Evolutionary conservation across 139 green algal genomes (phyloP), one percentile per base, ranked within the genome.

Genomic region (Chlorella sp.): DNA sequence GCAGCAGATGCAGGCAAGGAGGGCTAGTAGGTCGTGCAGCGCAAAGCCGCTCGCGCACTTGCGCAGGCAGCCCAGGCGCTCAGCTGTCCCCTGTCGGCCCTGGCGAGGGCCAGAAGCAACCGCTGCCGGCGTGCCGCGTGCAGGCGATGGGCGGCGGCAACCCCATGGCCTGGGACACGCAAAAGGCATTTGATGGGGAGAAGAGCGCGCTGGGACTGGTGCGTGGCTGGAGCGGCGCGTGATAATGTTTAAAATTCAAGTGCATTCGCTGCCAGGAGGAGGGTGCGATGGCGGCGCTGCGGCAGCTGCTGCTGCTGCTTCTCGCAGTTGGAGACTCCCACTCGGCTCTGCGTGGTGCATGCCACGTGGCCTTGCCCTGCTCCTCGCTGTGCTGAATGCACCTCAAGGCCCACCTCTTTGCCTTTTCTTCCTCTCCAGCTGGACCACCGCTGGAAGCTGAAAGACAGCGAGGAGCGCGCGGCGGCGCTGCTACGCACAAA

Each of bases 101-200:
- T n/a, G n/a, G n/a, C n/a, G n/a, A n/a, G n/a, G n/a, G n/a, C n/a
- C n/a, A n/a, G n/a, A n/a, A n/a, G n/a, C n/a, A n/a, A n/a, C n/a
- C n/a, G n/a, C n/a, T n/a, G n/a, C n/a, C n/a, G n/a, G n/a, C n/a
- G n/a, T n/a, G n/a, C n/a, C n/a, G n/a, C n/a, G n/a, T n/a, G 81
- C 58, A 35, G 25, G 33, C 11, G 29, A 83, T 83, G 77, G 71
- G 72, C n/a, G 61, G 72, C 55, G 93, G 92, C 86, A 86, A 62
- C 7, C 74, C 79, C 33, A 87, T 84, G 72, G 71, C 53, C 21
- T 48, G 56, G 12, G 93, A 97, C 78, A 80, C 86, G 14, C 74
- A 88, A 9, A 89, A 87, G 29, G 82, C 82, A 5, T 97, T 94
- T 82, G 91, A 93, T 65, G 60, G 61, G 0, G 93, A 97, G 84